phyloP scores from a whole-genome alignment of 441 rosid genomes.

The Corymbia calophylla region DNA sequence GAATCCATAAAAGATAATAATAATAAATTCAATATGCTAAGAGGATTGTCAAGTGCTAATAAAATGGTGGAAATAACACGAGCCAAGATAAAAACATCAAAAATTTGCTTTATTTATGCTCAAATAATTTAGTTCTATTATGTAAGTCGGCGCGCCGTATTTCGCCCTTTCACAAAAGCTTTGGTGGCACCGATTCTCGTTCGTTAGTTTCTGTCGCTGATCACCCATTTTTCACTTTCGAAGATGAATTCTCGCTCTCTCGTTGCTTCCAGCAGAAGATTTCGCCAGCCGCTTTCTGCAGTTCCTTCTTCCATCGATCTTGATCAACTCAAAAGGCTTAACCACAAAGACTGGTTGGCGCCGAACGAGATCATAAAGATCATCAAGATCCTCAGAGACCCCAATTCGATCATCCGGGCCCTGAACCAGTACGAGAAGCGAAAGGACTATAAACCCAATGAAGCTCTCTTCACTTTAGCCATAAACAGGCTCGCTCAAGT shows the following conservation, averaged over 20 bases:
- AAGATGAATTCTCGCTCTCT: background rate
- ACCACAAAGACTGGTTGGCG: conserved; percentile 76
- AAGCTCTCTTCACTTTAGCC: conserved; percentile 46
- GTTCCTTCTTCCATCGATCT: background rate
- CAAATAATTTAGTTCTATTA: background rate
- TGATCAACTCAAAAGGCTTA: conserved; percentile 23
- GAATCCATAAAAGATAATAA: too few species aligned
- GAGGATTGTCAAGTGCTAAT: too few species aligned
- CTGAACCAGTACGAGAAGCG: conserved; percentile 52
- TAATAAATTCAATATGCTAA: too few species aligned
- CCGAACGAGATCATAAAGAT: conserved; percentile 52
- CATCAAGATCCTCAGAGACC: conserved; percentile 43
- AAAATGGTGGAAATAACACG: too few species aligned
- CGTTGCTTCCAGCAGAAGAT: background rate
- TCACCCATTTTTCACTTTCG: background rate
- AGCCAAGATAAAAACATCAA: too few species aligned
- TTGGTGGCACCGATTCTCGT: background rate
- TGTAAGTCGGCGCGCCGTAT: rapidly evolving
- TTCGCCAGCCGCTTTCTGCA: background rate
- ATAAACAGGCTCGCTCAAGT: conserved; percentile 51
- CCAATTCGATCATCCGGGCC: conserved; percentile 32
- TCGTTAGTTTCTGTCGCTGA: background rate
- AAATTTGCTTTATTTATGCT: background rate
- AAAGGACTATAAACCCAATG: conserved; percentile 70
- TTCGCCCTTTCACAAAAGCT: background rate